Evolutionary conservation across 2,329 filamentous ascomycete species (phyloP).

Genomic region (Fusarium humuli): DNA sequence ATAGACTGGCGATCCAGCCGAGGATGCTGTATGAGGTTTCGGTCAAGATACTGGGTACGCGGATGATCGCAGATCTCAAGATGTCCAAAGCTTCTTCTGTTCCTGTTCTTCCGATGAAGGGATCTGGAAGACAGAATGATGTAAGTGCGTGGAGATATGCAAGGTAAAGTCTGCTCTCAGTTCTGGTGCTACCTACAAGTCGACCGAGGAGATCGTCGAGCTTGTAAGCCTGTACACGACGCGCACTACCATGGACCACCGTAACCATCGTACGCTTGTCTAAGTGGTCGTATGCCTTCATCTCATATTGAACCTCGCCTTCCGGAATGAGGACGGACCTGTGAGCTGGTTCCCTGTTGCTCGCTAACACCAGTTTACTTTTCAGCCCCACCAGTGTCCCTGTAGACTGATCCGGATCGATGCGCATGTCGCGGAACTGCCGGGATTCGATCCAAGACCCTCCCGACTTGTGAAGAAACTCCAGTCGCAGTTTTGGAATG

Average conservation of each 20-base stretch:
- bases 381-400: slow-evolving; percentile 24
- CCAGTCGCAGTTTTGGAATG: slow-evolving; percentile 41
- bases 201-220: slow-evolving; percentile 63
- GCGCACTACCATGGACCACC: slow-evolving; percentile 44
- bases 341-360: slow-evolving; percentile 22
- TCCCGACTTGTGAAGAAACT: slow-evolving; percentile 6
- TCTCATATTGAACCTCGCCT: slow-evolving; percentile 42
- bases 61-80: slow-evolving; percentile 60
- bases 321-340: slow-evolving; percentile 55
- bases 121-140: slow-evolving; percentile 62
- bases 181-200: slow-evolving; percentile 61
- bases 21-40: background rate
- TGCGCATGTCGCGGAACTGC: slow-evolving; percentile 33
- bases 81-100: slow-evolving; percentile 65
- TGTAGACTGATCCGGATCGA: slow-evolving; percentile 28
- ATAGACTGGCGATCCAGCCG: background rate
- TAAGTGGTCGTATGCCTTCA: fast-evolving
- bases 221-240: slow-evolving; percentile 56
- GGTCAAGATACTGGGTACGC: slow-evolving; percentile 45
- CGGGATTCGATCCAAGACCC: slow-evolving; percentile 6
- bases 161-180: slow-evolving; percentile 64
- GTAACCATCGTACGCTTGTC: slow-evolving; percentile 51
- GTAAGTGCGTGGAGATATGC: slow-evolving; percentile 67
- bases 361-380: slow-evolving; percentile 58
- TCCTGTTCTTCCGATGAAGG: slow-evolving; percentile 61